Evolutionary conservation across 2,329 filamentous ascomycete genomes (phyloP), one percentile per base, ranked within the genome.

Genomic region (Ophiostoma quercus): DNA sequence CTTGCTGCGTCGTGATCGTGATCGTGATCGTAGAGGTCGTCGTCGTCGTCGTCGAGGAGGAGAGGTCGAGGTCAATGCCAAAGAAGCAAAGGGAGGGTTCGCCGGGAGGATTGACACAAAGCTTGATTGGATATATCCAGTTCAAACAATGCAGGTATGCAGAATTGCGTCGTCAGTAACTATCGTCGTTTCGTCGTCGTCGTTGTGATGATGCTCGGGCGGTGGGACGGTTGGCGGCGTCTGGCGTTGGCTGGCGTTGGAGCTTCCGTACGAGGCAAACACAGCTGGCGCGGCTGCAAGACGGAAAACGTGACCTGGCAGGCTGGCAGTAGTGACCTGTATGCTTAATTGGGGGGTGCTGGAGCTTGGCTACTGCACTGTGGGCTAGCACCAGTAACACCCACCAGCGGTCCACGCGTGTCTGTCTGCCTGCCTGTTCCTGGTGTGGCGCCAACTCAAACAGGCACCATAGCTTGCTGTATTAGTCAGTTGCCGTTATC

Each of bases 231-330:
- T 14, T 14, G n/a, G n/a, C 4, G 34, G 34, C 34, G 34, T 34
- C 34, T 29, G 37, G 19, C 62, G 14, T 54, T 54, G 51, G 22
- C 22, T n/a, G 32, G 66, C 32, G 25, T 66, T 68, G 67, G 69
- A 68, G 73, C 73, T 72, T 72, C 68, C 71, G 68, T 70, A 74
- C 37, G 65, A 77, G 76, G 76, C 76, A 78, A 76, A 75, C 76
- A 76, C 73, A 76, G 76, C 76, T 78, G 76, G 76, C 77, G 77
- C 75, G 77, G 77, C 75, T 73, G 68, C 72, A 71, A 73, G 72
- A 74, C 73, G 68, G 73, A 71, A 73, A 73, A 74, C 73, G 73
- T 74, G 73, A 74, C 73, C 71, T 69, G 67, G 67, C 39, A 22
- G 25, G 72, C 71, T 69, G 67, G 67, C 32, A 34, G 7, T 34